Conservation (phyloP, 441 rosid genomes). For the Croton setiger region DNA sequence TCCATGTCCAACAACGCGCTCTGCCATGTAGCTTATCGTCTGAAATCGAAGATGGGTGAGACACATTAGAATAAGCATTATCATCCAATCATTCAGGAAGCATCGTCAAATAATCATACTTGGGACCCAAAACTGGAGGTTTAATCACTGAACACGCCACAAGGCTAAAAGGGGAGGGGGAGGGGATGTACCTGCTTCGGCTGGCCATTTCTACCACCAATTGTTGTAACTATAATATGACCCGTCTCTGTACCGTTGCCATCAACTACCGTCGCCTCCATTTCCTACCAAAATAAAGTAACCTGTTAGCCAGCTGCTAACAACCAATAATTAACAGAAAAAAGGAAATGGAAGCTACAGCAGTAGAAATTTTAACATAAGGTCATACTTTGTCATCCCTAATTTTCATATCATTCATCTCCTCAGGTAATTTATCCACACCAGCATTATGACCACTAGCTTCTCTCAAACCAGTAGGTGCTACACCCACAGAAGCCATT, state of each 20-base stretch:
- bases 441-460: slow-evolving; percentile 49
- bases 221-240: slow-evolving; percentile 89
- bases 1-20: slow-evolving; percentile 94
- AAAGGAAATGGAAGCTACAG: slow-evolving; percentile 1
- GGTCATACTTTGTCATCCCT: slow-evolving; percentile 70
- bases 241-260: slow-evolving; percentile 92
- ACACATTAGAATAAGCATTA: slow-evolving; percentile 7
- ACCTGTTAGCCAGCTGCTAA: neutral
- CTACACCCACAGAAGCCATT: slow-evolving; percentile 80
- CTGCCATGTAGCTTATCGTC: slow-evolving; percentile 99
- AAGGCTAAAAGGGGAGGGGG: neutral
- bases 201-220: slow-evolving; percentile 94
- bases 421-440: slow-evolving; percentile 74
- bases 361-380: neutral
- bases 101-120: too few relatives aligned
- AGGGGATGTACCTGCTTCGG: slow-evolving; percentile 67
- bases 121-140: neutral
- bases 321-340: slow-evolving; percentile 4
- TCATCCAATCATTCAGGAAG: too few relatives aligned
- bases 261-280: slow-evolving; percentile 85
- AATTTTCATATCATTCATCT: slow-evolving; percentile 92
- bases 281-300: slow-evolving; percentile 48
- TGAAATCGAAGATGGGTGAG: slow-evolving; percentile 25
- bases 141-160: neutral
- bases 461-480: slow-evolving; percentile 66